Evolutionary conservation across 305 asterid genomes (phyloP), one percentile per base, ranked within the genome.

Genomic region (Rubia occidens): DNA sequence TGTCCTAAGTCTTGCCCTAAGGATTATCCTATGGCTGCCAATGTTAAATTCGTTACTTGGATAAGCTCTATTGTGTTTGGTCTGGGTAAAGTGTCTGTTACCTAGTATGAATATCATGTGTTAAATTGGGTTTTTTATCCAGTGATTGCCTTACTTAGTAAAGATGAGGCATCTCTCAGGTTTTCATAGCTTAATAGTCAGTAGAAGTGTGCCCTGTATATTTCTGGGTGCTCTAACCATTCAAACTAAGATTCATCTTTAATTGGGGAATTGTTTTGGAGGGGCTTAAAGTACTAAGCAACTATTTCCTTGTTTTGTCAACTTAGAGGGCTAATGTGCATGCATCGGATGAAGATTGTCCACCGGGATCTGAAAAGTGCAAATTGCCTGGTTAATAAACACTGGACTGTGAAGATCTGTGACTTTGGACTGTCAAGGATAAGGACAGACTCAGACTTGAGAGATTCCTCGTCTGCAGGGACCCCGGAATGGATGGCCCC

Each of bases 401-500:
- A 89, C 86, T 95, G 90, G 94, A 88, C 89, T 4, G 96, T 91
- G 49, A 95, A 91, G 84, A 89, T 95, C 77, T 95, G 97, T 59
- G 99, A 95, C 78, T 95, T 95, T 82, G 99, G 99, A 72, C 97
- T 95, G 60, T 95, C 99, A 17, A 91, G 95, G 81, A 84, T 91
- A 70, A 83, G 76, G 95, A 77, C 80, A 49, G 85, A 86, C 66
- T 69, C 74, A 60, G 81, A 90, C 68, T 83, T 89, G 75, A 84
- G 76, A 69, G 97, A 91, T 77, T 75, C 88, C 49, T 83, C 96
- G 35, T 87, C 95, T 4, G 98, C 97, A 55, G 98, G 99, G 75
- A 95, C 99, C 75, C 99, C 97, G 10, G 99, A 95, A 76, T 91
- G 99, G 99, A 91, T 95, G 99, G 99, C 99, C 63, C 99, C 99